These are phyloP conservation scores for Ceratocystis ficicola DNA, from an alignment of 2,329 filamentous ascomycete species.

Conservation along the genomic window DNA sequence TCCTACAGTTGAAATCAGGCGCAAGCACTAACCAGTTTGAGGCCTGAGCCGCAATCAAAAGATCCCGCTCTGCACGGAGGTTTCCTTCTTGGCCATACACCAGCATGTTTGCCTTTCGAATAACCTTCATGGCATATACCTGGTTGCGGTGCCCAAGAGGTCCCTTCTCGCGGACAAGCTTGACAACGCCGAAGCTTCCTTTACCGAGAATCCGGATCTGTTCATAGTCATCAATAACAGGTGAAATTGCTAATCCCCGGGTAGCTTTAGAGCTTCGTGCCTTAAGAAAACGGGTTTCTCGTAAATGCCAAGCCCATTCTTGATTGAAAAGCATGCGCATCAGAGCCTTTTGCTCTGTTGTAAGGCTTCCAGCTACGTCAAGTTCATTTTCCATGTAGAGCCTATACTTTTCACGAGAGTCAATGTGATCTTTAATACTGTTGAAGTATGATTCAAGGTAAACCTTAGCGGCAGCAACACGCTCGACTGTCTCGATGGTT, in stretches of 20 bases:
- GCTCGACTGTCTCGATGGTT: slow-evolving; percentile 55
- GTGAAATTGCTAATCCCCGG: slow-evolving; percentile 27
- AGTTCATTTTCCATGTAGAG: slow-evolving; percentile 40
- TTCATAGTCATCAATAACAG: slow-evolving; percentile 49
- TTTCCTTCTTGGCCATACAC: slow-evolving; percentile 86
- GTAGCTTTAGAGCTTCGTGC: slow-evolving; percentile 36
- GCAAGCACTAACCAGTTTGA: slow-evolving; percentile 53
- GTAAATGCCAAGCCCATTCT: slow-evolving; percentile 62
- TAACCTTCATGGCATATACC: slow-evolving; percentile 94
- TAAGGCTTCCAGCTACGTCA: slow-evolving; percentile 40
- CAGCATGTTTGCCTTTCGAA: slow-evolving; percentile 87
- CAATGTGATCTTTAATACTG: slow-evolving; percentile 44
- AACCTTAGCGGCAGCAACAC: slow-evolving; percentile 66
- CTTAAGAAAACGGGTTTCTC: slow-evolving; percentile 60
- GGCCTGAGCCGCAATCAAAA: slow-evolving; percentile 77
- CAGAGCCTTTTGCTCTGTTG: slow-evolving; percentile 42
- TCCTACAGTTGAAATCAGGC: neutral
- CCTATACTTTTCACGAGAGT: slow-evolving; percentile 27
- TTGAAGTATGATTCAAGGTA: slow-evolving; percentile 80
- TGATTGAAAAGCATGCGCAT: slow-evolving; percentile 47
- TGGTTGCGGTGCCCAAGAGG: slow-evolving; percentile 32
- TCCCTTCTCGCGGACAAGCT: slow-evolving; percentile 58
- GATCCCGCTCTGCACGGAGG: slow-evolving; percentile 79
- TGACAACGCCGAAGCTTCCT: slow-evolving; percentile 87
- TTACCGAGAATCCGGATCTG: slow-evolving; percentile 73